phyloP scores from a whole-genome alignment of 768 basidiomycete genomes.

The Tricholomella constricta region DNA sequence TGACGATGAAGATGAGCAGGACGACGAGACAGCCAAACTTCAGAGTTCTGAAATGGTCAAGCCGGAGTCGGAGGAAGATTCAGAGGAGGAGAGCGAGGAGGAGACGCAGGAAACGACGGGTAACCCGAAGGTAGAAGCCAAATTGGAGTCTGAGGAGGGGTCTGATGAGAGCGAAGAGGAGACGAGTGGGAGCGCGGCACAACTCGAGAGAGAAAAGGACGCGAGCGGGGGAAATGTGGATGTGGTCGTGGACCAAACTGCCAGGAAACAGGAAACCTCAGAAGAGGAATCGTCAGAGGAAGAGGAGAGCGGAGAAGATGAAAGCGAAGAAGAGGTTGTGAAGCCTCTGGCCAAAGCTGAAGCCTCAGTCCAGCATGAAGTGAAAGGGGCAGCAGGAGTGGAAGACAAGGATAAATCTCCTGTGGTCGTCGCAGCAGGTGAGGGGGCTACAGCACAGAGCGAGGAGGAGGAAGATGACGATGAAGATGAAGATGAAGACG shows the following conservation, averaged over 20 bases:
- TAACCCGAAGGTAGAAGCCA: neutral
- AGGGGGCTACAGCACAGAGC: slow-evolving; percentile 29
- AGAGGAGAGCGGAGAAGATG: slow-evolving; percentile 11
- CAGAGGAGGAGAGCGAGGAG: slow-evolving; percentile 2
- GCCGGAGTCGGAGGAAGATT: neutral
- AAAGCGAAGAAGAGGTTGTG: neutral
- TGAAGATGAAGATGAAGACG: neutral
- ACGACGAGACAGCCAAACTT: neutral
- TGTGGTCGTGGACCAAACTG: no score
- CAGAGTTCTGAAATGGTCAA: neutral
- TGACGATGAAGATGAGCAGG: slow-evolving; percentile 6
- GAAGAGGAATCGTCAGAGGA: neutral
- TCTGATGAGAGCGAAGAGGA: neutral
- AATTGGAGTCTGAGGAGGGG: neutral
- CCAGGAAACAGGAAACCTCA: neutral
- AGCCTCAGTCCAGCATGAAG: neutral
- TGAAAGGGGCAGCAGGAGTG: no score
- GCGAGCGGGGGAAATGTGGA: no score
- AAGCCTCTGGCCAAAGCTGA: no score
- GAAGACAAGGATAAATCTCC: slow-evolving; percentile 18
- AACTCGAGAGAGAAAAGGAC: no score
- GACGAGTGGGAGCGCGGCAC: no score
- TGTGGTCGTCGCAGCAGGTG: slow-evolving; percentile 5
- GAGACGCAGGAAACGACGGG: neutral
- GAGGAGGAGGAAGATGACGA: slow-evolving; percentile 29